Percentiles rank a stretch among this genome's conserved stretches.
phyloP scores from a whole-genome alignment of 2,329 filamentous ascomycete genomes.

The Didymella glomerata region DNA sequence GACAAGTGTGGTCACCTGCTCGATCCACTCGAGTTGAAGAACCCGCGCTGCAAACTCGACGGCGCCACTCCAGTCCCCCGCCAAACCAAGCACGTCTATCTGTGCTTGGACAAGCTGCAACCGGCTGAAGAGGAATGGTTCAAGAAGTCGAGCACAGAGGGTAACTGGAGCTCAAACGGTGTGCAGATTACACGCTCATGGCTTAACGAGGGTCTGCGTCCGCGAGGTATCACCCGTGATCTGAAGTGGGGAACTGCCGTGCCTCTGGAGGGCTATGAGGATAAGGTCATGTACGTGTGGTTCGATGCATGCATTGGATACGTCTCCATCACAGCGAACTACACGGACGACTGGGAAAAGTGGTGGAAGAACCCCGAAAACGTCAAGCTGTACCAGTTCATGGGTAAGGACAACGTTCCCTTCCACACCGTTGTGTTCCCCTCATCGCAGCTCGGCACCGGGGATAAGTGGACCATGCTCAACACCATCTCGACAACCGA shows the following conservation, averaged over 20 bases:
- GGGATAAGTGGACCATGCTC: conserved; percentile 87
- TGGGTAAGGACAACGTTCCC: conserved; percentile 89
- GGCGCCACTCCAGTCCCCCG: conserved; percentile 79
- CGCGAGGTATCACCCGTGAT: conserved; percentile 89
- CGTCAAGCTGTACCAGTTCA: conserved; percentile 87
- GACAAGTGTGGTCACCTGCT: conserved; percentile 60
- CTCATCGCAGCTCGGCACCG: conserved; percentile 82
- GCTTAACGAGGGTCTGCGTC: conserved; percentile 84
- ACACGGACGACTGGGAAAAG: conserved; percentile 87
- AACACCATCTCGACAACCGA: conserved; percentile 90
- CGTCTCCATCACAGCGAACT: conserved; percentile 91
- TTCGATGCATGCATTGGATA: conserved; percentile 95
- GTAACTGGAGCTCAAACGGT: conserved; percentile 79
- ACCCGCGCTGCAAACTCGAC: conserved; percentile 88
- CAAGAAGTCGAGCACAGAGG: conserved; percentile 74
- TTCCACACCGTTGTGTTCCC: conserved; percentile 96
- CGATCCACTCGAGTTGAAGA: conserved; percentile 58
- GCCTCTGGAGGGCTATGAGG: conserved; percentile 68
- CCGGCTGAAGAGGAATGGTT: conserved; percentile 81
- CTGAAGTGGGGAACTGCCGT: conserved; percentile 84
- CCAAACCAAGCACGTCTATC: conserved; percentile 88
- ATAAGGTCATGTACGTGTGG: conserved; percentile 92
- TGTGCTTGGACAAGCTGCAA: conserved; percentile 86
- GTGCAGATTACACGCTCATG: conserved; percentile 80
- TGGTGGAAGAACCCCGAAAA: conserved; percentile 95